Evolutionary conservation across 2,329 filamentous ascomycete genomes (phyloP).

Genomic region (Trichophyton verrucosum): DNA sequence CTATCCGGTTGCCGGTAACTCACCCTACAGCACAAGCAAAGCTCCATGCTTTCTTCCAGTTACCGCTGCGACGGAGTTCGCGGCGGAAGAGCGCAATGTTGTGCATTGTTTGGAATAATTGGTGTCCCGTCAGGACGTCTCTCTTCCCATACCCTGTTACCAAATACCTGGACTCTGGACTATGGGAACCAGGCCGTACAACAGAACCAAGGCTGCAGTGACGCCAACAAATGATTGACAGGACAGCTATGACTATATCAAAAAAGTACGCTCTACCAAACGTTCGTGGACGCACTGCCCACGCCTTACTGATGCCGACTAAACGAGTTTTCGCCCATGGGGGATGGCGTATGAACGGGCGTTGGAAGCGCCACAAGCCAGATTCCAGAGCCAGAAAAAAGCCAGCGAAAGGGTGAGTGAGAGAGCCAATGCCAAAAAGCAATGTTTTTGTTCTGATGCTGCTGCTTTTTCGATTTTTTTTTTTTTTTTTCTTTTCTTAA

Average conservation of each 20-base stretch:
- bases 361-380: background rate
- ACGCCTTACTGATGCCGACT: background rate
- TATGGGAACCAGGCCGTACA: background rate
- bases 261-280: background rate
- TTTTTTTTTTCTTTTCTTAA: no score
- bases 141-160: background rate
- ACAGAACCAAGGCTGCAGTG: background rate
- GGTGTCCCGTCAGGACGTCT: background rate
- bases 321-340: background rate
- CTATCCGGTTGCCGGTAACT: no score
- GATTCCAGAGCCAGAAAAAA: background rate
- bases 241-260: background rate
- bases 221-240: background rate
- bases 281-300: background rate
- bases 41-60: background rate
- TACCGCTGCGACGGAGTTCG: background rate
- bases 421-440: background rate
- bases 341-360: background rate
- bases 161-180: background rate
- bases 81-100: background rate
- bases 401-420: background rate
- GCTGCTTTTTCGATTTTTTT: no score
- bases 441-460: background rate
- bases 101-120: background rate
- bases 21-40: no score